Conservation (phyloP, 2,329 filamentous ascomycete species). For the Pyrenochaeta sp. region DNA sequence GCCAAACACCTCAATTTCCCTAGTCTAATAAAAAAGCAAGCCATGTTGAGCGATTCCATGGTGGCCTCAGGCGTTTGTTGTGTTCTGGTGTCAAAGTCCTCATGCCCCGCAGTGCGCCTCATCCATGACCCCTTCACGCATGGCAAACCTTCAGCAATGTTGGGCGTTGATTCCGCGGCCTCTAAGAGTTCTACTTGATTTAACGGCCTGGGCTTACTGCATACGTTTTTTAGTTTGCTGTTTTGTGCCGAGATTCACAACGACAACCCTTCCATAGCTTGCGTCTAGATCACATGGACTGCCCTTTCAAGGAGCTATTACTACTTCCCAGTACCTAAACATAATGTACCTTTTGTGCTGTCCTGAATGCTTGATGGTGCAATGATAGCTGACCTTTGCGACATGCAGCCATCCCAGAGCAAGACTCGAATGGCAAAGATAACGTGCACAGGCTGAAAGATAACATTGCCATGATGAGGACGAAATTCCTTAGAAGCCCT, state of each 20-base stretch:
- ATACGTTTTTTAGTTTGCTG: too few species aligned
- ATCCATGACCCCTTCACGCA: constrained; percentile 22
- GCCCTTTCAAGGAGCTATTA: neutral
- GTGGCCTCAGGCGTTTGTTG: neutral
- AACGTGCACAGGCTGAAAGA: too few species aligned
- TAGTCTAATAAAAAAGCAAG: neutral
- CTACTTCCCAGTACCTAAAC: neutral
- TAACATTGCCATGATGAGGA: too few species aligned
- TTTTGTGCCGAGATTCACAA: too few species aligned
- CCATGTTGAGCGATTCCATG: neutral
- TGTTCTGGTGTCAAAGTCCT: neutral
- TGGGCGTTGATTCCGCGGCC: constrained; percentile 11
- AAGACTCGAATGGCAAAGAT: too few species aligned
- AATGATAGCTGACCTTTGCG: neutral
- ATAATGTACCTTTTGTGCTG: neutral
- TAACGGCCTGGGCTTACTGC: neutral
- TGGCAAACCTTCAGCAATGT: constrained; percentile 9
- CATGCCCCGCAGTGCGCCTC: constrained; percentile 29
- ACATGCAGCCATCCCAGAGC: neutral
- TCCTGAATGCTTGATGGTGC: neutral
- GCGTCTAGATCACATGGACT: neutral
- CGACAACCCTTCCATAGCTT: too few species aligned
- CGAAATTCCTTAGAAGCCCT: too few species aligned
- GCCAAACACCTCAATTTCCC: constrained; percentile 12
- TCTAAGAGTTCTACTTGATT: neutral